phyloP scores from a whole-genome alignment of 345 rosid species.

The Ceriops zippeliana region DNA sequence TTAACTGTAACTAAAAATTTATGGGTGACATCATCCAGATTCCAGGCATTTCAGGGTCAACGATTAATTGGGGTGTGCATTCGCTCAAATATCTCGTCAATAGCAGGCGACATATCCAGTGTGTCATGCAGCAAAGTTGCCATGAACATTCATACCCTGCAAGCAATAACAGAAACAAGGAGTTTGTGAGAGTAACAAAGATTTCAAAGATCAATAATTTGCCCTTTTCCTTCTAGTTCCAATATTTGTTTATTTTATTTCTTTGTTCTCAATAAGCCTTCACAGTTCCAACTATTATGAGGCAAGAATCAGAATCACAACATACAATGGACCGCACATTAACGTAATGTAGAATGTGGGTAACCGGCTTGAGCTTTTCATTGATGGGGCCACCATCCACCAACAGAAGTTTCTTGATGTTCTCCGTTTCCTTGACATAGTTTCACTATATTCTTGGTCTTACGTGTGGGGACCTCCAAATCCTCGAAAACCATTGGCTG shows the following conservation, averaged over 20 bases:
- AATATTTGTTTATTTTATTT: too few species aligned
- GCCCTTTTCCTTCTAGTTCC: too few species aligned
- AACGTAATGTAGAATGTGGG: slow-evolving; percentile 82
- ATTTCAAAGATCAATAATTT: too few species aligned
- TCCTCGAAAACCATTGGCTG: slow-evolving; percentile 84
- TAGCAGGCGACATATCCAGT: slow-evolving; percentile 84
- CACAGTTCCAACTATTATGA: neutral
- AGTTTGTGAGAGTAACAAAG: neutral
- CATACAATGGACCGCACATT: slow-evolving; percentile 81
- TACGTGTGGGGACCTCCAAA: slow-evolving; percentile 70
- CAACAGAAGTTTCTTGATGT: slow-evolving; percentile 69
- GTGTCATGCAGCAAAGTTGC: slow-evolving; percentile 87
- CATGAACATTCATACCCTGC: slow-evolving; percentile 88
- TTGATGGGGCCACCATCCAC: slow-evolving; percentile 74
- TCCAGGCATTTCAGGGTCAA: slow-evolving; percentile 21
- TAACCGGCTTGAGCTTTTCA: slow-evolving; percentile 83
- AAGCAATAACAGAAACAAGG: neutral
- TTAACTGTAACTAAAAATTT: neutral
- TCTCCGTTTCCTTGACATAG: slow-evolving; percentile 65
- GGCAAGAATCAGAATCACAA: slow-evolving; percentile 4
- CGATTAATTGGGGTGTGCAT: slow-evolving; percentile 56
- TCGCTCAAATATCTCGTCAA: slow-evolving; percentile 64
- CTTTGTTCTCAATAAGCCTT: too few species aligned
- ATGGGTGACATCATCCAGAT: neutral
- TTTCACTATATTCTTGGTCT: slow-evolving; percentile 75